Percentiles rank a stretch among this genome's conserved stretches.
Evolutionary conservation across 2,329 filamentous ascomycete genomes (phyloP).

Genomic region (Pseudogymnoascus sp.): DNA sequence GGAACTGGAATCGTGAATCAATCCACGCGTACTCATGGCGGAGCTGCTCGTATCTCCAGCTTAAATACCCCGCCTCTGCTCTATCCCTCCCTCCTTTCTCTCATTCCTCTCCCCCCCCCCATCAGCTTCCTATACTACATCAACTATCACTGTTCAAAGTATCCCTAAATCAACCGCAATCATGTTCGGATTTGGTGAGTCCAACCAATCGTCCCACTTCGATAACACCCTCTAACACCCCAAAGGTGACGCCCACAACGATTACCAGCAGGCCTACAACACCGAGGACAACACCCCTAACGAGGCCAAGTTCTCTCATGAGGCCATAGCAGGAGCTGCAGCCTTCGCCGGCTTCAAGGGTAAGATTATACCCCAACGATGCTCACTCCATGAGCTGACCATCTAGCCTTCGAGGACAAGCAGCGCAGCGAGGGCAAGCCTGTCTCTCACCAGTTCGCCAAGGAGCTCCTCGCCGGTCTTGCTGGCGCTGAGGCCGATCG

Average conservation of each 20-base stretch:
- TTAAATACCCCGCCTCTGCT: neutral
- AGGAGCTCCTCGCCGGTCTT: slow-evolving; percentile 65
- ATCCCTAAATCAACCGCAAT: neutral
- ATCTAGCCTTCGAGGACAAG: slow-evolving; percentile 56
- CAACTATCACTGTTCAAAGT: neutral
- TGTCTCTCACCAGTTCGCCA: slow-evolving; percentile 66
- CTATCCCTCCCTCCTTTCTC: neutral
- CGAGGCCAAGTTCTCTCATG: slow-evolving; percentile 60
- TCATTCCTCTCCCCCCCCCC: neutral
- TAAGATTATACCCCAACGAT: neutral
- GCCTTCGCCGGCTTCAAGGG: slow-evolving; percentile 71
- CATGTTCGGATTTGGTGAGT: slow-evolving; percentile 8
- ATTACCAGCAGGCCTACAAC: slow-evolving; percentile 38
- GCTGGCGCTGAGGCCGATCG: slow-evolving; percentile 70
- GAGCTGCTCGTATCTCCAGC: neutral
- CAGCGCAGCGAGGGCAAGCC: slow-evolving; percentile 64
- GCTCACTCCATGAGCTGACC: neutral
- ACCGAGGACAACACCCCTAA: slow-evolving; percentile 28
- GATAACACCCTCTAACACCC: neutral
- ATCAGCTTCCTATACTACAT: neutral
- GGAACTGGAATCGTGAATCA: neutral
- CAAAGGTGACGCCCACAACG: slow-evolving; percentile 34
- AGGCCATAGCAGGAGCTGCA: slow-evolving; percentile 66
- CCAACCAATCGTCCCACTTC: too few relatives aligned
- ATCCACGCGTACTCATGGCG: slow-evolving; percentile 1